Base-by-base conservation (phyloP, 2,329 filamentous ascomycete species). In the Fusarium coicis region DNA sequence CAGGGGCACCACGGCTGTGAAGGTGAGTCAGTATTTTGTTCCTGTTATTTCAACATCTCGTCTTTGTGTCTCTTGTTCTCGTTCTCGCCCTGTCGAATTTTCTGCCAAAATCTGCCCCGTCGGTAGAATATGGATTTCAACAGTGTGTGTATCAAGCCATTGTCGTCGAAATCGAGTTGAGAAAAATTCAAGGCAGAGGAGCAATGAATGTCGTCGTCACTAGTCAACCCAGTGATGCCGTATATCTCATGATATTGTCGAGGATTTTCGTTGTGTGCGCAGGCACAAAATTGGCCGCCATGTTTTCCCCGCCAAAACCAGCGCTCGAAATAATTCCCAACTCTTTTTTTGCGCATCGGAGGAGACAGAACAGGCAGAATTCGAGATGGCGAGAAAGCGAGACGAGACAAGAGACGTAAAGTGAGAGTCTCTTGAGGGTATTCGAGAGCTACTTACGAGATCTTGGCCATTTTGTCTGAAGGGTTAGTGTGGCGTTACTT, bases 1-100 rank as follows among this genome's bases (percentile, higher is more conserved):
- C 96, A 84, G 95, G 93, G 90, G 94, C 93, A 93, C 93, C 93
- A 91, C 94, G 90, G 78, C 90, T 92, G 80, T 75, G 79, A 76
- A 61, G 54, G 52, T 66, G 77, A 77, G 81, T 85, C 78, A 85
- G 82, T 79, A 53, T 62, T 32, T 40, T 50, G 43, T 46, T 61
- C 44, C 40, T 50, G 40, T 32, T 47, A 40, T 69, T 37, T 52
- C 55, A 40, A 28, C 42, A 23, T 50, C 54, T 43, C 37, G 15
- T 60, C 34, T 47, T 36, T 52, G 43, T 55, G 40, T 54, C 19
- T 69, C 60, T 57, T 53, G 56, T 36, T 67, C 60, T 57, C 64
- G 58, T 39, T 66, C 62, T 74, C 68, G 63, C 42, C 14, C 43
- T 44, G 26, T 28, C 23, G 40, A 43, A 44, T 43, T 40, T 67